These are phyloP conservation scores for Chenopodium suecicum DNA, from an alignment of 148 eudicot species.

Conservation along the genomic window DNA sequence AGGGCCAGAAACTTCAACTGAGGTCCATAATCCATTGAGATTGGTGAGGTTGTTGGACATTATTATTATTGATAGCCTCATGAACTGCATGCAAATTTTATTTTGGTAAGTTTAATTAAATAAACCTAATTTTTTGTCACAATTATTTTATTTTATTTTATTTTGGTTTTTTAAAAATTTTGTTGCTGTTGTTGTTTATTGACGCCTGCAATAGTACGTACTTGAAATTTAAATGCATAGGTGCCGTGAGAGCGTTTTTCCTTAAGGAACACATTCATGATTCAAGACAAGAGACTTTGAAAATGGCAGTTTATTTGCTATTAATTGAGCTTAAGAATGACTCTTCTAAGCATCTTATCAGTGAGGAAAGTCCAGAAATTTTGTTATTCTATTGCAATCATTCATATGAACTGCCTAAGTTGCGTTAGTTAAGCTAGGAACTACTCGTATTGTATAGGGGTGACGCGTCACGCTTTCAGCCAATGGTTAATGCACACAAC, in stretches of 20 bases:
- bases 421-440: not conserved
- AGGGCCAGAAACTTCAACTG: not conserved
- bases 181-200: not conserved
- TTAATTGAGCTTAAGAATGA: not conserved
- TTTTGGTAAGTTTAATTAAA: not conserved
- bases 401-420: not conserved
- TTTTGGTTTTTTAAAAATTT: no score
- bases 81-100: slow-evolving; percentile 4
- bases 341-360: not conserved
- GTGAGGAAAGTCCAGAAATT: not conserved
- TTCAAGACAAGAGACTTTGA: not conserved
- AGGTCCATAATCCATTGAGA: not conserved
- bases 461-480: no score
- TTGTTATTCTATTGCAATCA: slow-evolving; percentile 9
- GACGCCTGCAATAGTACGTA: not conserved
- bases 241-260: not conserved
- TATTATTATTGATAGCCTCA: not conserved
- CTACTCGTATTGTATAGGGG: not conserved
- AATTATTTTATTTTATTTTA: no score
- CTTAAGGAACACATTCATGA: not conserved
- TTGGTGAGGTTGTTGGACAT: slow-evolving; percentile 6
- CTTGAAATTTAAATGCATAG: not conserved
- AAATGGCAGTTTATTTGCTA: not conserved
- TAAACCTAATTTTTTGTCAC: no score
- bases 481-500: no score